Evolutionary conservation across 2,329 filamentous ascomycete genomes (phyloP), one percentile per base, ranked within the genome.

Genomic region (Dactylonectria macrodidyma): DNA sequence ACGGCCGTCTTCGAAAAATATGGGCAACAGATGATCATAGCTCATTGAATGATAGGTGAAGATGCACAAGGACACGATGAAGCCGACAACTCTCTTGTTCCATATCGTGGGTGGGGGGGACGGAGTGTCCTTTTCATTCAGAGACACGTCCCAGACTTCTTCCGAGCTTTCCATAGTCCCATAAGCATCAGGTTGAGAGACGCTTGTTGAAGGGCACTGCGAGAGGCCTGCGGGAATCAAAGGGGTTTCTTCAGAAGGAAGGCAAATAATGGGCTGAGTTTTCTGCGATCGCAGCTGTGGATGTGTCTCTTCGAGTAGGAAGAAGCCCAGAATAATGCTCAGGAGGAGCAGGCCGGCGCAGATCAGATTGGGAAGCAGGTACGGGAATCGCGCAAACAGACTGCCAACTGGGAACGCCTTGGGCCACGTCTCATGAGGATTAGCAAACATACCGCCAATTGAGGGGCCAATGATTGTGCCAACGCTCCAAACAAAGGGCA

Each of bases 1-100:
- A 34, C 88, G 87, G 47, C 90, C 87, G 75, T 97, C 95, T 79
- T 98, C 95, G 59, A 97, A 90, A 82, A 97, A 98, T 67, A 98
- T 97, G 8, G 95, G 95, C 61, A 97, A 86, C 1, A 98, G 87
- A 78, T 97, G 93, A 77, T 98, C 95, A 81, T 94, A 98, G 0
- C 93, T 95, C 95, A 98, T 98, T 44, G 92, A 94, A 81, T 98
- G 95, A 79, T 97, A 97, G 5, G 94, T 96, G 83, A 97, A 97
- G 70, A 98, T 93, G 51, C 92, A 93, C 55, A 98, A 84, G 1
- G 95, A 92, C n/a, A 94, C 77, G 46, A 96, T 90, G 60, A 97
- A 88, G 80, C 93, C 91, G 72, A 93, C 84, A 67, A 97, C 91
- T 47, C 88, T 88, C 80, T 85, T 85, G 79, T 83, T 85, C 80